phyloP scores from a whole-genome alignment of 139 green algal genomes.

The Volvox africanus region DNA sequence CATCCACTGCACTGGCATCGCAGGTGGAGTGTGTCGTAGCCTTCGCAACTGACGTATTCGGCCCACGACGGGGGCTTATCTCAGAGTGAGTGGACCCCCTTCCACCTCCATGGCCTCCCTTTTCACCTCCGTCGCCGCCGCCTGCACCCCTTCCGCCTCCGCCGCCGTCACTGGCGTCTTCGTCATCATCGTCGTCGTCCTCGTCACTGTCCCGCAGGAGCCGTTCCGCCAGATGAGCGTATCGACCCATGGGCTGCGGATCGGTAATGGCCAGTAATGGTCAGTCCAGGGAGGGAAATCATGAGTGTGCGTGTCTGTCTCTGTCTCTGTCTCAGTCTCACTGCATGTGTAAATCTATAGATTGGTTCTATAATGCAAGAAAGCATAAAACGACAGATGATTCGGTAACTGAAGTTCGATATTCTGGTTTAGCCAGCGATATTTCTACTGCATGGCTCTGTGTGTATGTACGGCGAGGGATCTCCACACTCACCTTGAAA shows the following conservation, averaged over 20 bases:
- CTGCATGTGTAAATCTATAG: too few species aligned
- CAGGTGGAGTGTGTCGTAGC: neutral
- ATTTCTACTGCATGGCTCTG: too few species aligned
- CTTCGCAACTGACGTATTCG: neutral
- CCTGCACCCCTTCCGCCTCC: neutral
- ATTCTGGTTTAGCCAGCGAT: too few species aligned
- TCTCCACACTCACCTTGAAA: neutral
- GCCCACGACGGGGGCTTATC: too few species aligned
- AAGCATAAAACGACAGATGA: too few species aligned
- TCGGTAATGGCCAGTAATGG: too few species aligned
- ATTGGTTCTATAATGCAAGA: too few species aligned
- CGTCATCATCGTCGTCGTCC: constrained; percentile 6
- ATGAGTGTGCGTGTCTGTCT: too few species aligned
- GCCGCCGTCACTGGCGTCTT: neutral
- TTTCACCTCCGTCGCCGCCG: neutral
- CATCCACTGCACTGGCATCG: neutral
- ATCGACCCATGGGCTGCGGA: constrained; percentile 9
- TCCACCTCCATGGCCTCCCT: neutral
- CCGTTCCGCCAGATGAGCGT: neutral
- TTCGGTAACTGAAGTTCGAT: too few species aligned
- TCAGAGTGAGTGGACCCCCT: neutral
- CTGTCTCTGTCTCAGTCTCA: too few species aligned
- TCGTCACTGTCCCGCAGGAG: neutral
- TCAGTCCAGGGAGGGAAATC: too few species aligned
- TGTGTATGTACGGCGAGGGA: too few species aligned